These are phyloP conservation scores for Dryadomyces quercus-mongolicae DNA, from an alignment of 2,329 filamentous ascomycete species.

Conservation along the genomic window DNA sequence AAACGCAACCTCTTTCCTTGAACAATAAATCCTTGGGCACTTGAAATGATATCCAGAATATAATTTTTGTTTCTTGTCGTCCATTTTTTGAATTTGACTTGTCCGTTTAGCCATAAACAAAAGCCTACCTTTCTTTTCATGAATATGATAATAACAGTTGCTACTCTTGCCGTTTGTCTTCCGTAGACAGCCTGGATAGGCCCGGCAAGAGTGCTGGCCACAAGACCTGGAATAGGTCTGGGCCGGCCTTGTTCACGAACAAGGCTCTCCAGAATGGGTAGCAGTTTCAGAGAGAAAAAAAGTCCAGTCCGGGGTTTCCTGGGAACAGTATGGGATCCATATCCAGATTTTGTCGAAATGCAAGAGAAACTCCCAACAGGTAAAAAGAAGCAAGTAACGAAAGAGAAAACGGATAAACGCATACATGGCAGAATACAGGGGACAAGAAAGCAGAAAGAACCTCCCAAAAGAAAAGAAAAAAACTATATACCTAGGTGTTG, in stretches of 20 bases:
- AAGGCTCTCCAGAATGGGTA: not conserved
- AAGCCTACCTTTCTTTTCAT: not conserved
- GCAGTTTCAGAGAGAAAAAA: not conserved
- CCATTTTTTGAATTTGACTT: not conserved
- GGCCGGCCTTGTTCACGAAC: not conserved
- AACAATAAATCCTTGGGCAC: not conserved
- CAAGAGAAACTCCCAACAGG: not conserved
- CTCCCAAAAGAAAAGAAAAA: conserved; percentile 32
- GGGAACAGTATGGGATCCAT: not conserved
- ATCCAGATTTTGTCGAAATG: not conserved
- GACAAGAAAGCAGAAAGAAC: conserved; percentile 17
- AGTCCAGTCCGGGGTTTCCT: not conserved
- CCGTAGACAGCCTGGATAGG: not conserved
- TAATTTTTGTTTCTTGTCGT: not conserved
- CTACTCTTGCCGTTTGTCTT: not conserved
- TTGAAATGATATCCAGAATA: not conserved
- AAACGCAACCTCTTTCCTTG: not conserved
- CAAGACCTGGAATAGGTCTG: not conserved
- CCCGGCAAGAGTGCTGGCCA: not conserved
- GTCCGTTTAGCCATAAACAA: not conserved
- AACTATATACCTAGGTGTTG: conserved; percentile 46
- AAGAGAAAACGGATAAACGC: conserved; percentile 15
- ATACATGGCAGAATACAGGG: conserved; percentile 10
- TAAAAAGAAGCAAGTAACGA: no score
- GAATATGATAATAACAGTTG: not conserved